phyloP scores from a whole-genome alignment of 1,284 basidiomycete species.

The Kwoniella shivajii region DNA sequence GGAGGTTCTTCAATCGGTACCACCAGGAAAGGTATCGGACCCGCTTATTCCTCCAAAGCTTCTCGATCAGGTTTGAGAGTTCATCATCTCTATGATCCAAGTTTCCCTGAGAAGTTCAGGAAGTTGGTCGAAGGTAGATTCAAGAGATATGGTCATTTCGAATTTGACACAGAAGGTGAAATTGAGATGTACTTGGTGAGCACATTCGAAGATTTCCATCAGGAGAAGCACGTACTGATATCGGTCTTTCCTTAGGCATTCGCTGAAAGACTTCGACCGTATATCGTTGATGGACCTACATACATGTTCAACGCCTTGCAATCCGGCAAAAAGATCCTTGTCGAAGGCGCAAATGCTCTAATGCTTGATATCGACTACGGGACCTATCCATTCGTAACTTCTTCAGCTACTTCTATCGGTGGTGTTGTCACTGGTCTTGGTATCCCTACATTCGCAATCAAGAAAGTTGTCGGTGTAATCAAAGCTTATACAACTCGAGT shows the following conservation, averaged over 20 bases:
- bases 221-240: not conserved
- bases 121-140: conserved; percentile 94
- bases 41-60: conserved; percentile 96
- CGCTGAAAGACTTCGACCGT: conserved; percentile 81
- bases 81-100: conserved; percentile 92
- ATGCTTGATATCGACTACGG: conserved; percentile 99
- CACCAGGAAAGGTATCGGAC: conserved; percentile 97
- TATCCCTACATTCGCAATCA: conserved; percentile 85
- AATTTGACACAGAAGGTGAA: conserved; percentile 97
- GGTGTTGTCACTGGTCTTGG: conserved; percentile 94
- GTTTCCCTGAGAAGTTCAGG: conserved; percentile 89
- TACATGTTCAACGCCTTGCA: conserved; percentile 81
- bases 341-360: conserved; percentile 96
- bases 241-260: conserved; percentile 61
- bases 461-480: conserved; percentile 84
- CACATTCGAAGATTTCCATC: not conserved
- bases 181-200: conserved; percentile 84
- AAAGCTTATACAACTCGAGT: conserved; percentile 98
- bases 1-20: conserved; percentile 95
- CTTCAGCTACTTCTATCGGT: conserved; percentile 87
- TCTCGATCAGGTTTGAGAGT: conserved; percentile 93
- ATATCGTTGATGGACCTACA: conserved; percentile 78
- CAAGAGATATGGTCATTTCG: conserved; percentile 97
- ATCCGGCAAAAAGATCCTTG: conserved; percentile 76
- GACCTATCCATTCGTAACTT: conserved; percentile 96